Conservation (phyloP, 2,329 filamentous ascomycete genomes). For the Zelopaecilomyces penicillatus region DNA sequence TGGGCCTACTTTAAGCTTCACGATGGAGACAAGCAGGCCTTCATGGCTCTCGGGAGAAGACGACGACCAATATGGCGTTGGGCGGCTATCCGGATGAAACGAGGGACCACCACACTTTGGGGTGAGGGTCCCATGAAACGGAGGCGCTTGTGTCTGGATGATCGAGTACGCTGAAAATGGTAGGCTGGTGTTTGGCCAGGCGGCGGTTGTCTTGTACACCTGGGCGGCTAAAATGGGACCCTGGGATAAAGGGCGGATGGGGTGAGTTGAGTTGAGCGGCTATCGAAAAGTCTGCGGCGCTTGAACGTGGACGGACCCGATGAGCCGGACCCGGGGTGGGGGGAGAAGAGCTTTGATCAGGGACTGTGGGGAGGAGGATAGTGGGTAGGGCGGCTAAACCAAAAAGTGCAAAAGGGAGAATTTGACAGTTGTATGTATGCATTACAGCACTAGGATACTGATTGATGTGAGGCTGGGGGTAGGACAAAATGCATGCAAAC, state of each 20-base stretch:
- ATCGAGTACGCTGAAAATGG: conserved; percentile 29
- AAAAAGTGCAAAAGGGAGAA: too few relatives aligned
- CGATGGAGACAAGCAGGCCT: conserved; percentile 11
- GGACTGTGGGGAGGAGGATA: too few relatives aligned
- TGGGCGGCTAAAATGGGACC: conserved; percentile 13
- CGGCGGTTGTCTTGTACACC: conserved; percentile 21
- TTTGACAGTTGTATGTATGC: too few relatives aligned
- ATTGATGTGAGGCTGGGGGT: too few relatives aligned
- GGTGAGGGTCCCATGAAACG: conserved; percentile 40
- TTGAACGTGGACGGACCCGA: conserved; percentile 1
- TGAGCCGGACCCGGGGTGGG: neutral
- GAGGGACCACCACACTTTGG: conserved; percentile 7
- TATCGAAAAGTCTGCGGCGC: conserved; percentile 5
- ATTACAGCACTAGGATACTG: too few relatives aligned
- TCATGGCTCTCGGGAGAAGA: neutral
- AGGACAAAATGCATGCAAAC: too few relatives aligned
- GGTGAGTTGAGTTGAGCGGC: neutral
- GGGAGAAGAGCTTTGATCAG: too few relatives aligned
- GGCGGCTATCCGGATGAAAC: conserved; percentile 24
- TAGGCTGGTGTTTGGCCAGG: conserved; percentile 44
- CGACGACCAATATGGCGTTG: conserved; percentile 20
- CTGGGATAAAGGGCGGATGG: neutral
- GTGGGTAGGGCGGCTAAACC: too few relatives aligned
- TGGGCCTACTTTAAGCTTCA: conserved; percentile 23
- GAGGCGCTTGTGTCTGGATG: conserved; percentile 40